Base-by-base conservation (phyloP, 140 eudicot genomes). In the Ambrosia hybrid region DNA sequence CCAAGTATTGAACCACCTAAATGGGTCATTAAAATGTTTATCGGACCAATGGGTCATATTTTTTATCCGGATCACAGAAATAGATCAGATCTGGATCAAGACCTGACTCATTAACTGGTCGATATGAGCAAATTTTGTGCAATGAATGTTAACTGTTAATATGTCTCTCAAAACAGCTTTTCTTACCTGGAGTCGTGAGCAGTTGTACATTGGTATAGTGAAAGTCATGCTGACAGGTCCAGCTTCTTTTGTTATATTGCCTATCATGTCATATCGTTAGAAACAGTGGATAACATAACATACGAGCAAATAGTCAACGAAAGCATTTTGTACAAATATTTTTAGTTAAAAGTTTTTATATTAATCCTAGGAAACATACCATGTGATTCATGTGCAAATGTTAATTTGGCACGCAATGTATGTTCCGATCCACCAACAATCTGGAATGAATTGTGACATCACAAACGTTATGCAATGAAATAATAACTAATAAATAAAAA, bases 141-240 rank as follows among this genome's bases (percentile, higher is more conserved):
- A 70, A 39, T 17, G 55, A 71, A 17, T 70, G 38, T 37, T 9
- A 16, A 38, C 38, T 70, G 38, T 37, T 9, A 16, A 38, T 56
- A 57, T 56, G 65, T 56, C 75, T 5, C 30, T 15, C 4, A 6
- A 37, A 55, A 41, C 21, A 57, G 41, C 57, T 51, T 10, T 33
- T 10, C 75, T 71, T 80, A 92, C 98, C 95, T 89, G 95, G 63
- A 93, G 93, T 81, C 92, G 87, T 58, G 97, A 93, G 70, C 91
- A 85, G 78, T 87, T 93, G 80, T 87, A 87, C 98, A 93, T 93
- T 8, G 98, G 98, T 65, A 93, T 93, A 65, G 95, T 93, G 84
- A 93, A 93, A 67, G 88, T 89, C 97, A 93, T 89, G 88, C 93
- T 85, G 73, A 90, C 98, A 17, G 98, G 97, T 48, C 97, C 98